A percentile compares a stretch with the other conserved stretches of the same genome.
Evolutionary conservation across 2,329 filamentous ascomycete genomes (phyloP).

Genomic region (Arthrocladium fulminans): DNA sequence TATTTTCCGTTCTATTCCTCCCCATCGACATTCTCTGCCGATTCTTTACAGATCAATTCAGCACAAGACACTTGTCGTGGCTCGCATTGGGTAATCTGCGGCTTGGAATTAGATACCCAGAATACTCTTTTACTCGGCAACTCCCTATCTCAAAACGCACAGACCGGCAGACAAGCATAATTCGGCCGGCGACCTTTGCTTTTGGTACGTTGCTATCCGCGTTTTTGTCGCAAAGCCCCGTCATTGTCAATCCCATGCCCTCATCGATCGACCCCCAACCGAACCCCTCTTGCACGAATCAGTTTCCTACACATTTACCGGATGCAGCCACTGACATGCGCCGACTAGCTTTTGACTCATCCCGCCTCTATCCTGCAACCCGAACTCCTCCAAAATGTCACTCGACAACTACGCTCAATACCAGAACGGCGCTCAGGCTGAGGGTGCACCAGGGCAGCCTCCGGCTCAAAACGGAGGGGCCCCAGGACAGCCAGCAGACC

Average conservation of each 20-base stretch:
- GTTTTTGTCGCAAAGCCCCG: background rate
- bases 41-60: background rate
- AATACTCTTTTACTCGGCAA: background rate
- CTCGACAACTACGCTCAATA: constrained; percentile 59
- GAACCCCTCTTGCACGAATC: too few species aligned
- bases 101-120: background rate
- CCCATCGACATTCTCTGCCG: constrained; percentile 2
- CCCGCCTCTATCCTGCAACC: background rate
- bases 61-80: background rate
- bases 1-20: background rate
- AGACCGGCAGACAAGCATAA: background rate
- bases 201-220: background rate
- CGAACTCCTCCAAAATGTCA: constrained; percentile 45
- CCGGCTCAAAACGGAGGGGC: constrained; percentile 43
- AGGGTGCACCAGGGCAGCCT: constrained; percentile 43
- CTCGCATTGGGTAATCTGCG: background rate
- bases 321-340: background rate
- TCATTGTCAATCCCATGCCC: too few species aligned
- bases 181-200: background rate
- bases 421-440: constrained; percentile 51
- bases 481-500: constrained; percentile 40
- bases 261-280: too few species aligned
- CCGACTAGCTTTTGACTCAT: background rate
- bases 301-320: background rate
- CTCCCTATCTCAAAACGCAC: background rate